These are phyloP conservation scores for Aristolochia contorta DNA, from an alignment of 164 flowering plant genomes.

Conservation along the genomic window DNA sequence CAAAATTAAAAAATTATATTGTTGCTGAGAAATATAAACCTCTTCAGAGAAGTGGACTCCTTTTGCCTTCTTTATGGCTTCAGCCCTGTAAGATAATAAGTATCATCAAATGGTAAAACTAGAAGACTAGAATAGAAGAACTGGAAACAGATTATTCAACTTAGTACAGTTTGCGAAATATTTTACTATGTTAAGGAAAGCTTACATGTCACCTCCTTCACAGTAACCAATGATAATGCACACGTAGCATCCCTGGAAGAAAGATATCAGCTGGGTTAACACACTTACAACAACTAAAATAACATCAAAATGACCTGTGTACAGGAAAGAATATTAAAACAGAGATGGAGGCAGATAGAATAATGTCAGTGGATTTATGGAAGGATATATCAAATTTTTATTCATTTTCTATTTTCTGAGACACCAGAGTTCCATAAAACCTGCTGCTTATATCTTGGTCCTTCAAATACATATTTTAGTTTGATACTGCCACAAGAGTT, in stretches of 20 bases:
- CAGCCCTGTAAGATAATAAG: slow-evolving; percentile 49
- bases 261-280: neutral
- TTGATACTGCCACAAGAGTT: too few relatives aligned
- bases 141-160: neutral
- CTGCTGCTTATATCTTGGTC: too few relatives aligned
- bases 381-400: too few relatives aligned
- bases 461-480: too few relatives aligned
- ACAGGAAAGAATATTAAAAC: too few relatives aligned
- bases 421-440: too few relatives aligned
- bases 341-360: too few relatives aligned
- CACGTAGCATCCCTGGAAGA: slow-evolving; percentile 84
- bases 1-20: neutral
- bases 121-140: slow-evolving; percentile 1
- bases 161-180: slow-evolving; percentile 1
- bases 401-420: too few relatives aligned
- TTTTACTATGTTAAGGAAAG: slow-evolving; percentile 9
- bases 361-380: too few relatives aligned
- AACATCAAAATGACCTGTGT: too few relatives aligned
- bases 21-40: slow-evolving; percentile 27
- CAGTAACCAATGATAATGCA: slow-evolving; percentile 93
- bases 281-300: neutral
- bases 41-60: slow-evolving; percentile 75
- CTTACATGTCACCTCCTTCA: slow-evolving; percentile 98
- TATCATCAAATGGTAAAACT: neutral
- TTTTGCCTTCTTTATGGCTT: slow-evolving; percentile 71